Conservation (phyloP, 2,329 filamentous ascomycete species). For the Exophiala oligosperma region DNA sequence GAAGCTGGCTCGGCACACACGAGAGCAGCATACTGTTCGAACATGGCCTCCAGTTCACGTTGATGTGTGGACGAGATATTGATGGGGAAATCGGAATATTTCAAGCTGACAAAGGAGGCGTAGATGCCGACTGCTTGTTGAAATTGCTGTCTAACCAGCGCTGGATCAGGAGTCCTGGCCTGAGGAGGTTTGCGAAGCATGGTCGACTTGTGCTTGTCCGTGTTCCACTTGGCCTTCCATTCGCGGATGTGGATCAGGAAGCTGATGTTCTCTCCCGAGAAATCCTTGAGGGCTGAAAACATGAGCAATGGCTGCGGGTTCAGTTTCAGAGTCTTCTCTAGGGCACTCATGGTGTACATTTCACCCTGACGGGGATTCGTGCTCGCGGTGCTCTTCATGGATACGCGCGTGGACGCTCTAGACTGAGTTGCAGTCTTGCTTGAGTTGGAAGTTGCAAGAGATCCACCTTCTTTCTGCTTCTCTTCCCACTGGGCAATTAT, state of each 20-base stretch:
- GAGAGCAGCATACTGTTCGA: conserved; percentile 52
- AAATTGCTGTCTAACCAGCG: conserved; percentile 54
- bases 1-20: conserved; percentile 42
- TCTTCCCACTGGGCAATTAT: conserved; percentile 41
- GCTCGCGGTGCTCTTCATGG: conserved; percentile 37
- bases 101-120: conserved; percentile 59
- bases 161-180: conserved; percentile 23
- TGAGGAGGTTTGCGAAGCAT: conserved; percentile 27
- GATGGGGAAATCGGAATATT: conserved; percentile 65
- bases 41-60: conserved; percentile 55
- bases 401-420: conserved; percentile 34
- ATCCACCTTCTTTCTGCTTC: conserved; percentile 35
- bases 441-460: conserved; percentile 31
- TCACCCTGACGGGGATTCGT: conserved; percentile 41
- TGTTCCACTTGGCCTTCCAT: conserved; percentile 51
- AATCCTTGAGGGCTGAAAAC: conserved; percentile 66
- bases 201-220: conserved; percentile 8
- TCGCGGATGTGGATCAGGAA: conserved; percentile 60
- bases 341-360: conserved; percentile 60
- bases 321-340: conserved; percentile 60
- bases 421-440: conserved; percentile 32
- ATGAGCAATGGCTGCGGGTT: conserved; percentile 62
- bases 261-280: conserved; percentile 70
- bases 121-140: conserved; percentile 63
- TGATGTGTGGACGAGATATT: conserved; percentile 63